Evolutionary conservation across 208 protist species (phyloP), one percentile per base, ranked within the genome.

Genomic region (Wallacemonas sp.): DNA sequence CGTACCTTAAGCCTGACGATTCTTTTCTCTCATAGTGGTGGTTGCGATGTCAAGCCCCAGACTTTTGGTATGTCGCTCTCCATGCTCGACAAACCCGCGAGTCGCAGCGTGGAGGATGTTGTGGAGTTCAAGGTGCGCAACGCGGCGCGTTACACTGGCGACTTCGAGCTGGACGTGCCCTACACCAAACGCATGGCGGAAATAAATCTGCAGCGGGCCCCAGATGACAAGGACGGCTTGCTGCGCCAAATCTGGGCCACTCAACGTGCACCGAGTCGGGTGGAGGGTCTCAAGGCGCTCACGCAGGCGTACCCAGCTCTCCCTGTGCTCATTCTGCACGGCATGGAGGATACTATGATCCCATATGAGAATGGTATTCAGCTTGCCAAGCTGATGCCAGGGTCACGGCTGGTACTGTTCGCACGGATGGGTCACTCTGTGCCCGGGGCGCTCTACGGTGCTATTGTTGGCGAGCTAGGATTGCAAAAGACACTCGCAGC

Each of bases 181-280:
- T 49, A 72, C 12, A 46, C 38, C 21, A 39, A 67, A 2, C 38
- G 28, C 8, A 58, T 75, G 26, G 46, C 61, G 1, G 27, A 22
- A 24, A 36, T 59, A 17, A 49, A 62, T 9, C 14, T 86, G 11
- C 36, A 42, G 0, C 82, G 84, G 12, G 62, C 72, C 2, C 62
- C 69, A 0, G 77, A 79, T 2, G 72, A 94, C 63, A 27, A 47
- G 3, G 33, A 31, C n/a, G 75, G 70, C 21, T 17, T 83, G 2
- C 19, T 67, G 34, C 83, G 88, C 6, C 88, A 94, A n/a, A 58
- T 86, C 9, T 75, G 70, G 72, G 88, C 84, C 17, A 77, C 82
- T 17, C 68, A 77, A 64, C 75, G 79, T 15, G 77, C 74, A 0
- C 34, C 66, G 26, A 82, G 78, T 49, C 79, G 84, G 1, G 80